A percentile compares a stretch with the other conserved stretches of the same genome.
phyloP scores from a whole-genome alignment of 176 grass and related monocot genomes.

The Melocanna baccifera region DNA sequence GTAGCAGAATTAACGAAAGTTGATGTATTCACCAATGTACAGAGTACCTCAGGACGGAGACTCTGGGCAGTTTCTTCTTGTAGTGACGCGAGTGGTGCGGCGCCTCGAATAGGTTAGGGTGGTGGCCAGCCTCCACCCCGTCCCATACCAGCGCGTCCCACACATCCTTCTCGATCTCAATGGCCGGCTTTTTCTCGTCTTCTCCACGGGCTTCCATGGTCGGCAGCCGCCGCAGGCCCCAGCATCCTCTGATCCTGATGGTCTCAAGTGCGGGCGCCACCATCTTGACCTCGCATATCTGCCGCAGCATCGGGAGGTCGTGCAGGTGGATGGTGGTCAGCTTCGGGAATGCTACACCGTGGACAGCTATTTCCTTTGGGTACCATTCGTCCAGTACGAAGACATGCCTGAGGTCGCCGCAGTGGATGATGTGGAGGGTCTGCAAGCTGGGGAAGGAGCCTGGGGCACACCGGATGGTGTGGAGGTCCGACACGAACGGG shows the following conservation, averaged over 20 bases:
- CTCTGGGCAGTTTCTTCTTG: background rate
- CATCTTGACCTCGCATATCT: slow-evolving; percentile 24
- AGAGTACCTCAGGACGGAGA: slow-evolving; percentile 24
- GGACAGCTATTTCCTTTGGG: background rate
- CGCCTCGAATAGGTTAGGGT: background rate
- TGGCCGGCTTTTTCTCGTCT: background rate
- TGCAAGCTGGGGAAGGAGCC: background rate
- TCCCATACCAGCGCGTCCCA: slow-evolving; percentile 30
- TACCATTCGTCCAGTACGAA: rapidly evolving
- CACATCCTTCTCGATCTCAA: slow-evolving; percentile 25
- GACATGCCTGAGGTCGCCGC: background rate
- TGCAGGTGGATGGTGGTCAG: background rate
- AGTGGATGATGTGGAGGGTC: slow-evolving; percentile 33
- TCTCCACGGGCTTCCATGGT: background rate
- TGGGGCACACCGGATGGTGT: slow-evolving; percentile 21
- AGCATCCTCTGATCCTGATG: slow-evolving; percentile 22
- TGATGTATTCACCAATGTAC: background rate
- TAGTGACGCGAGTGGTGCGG: background rate
- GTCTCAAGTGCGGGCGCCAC: background rate
- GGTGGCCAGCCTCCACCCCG: background rate
- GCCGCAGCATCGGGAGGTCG: background rate
- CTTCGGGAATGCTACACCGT: background rate
- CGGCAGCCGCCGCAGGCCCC: background rate
- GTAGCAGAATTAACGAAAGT: background rate
- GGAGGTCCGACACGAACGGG: too few species aligned